Conservation (phyloP, 768 basidiomycete genomes). For the Coprinellus micaceus region DNA sequence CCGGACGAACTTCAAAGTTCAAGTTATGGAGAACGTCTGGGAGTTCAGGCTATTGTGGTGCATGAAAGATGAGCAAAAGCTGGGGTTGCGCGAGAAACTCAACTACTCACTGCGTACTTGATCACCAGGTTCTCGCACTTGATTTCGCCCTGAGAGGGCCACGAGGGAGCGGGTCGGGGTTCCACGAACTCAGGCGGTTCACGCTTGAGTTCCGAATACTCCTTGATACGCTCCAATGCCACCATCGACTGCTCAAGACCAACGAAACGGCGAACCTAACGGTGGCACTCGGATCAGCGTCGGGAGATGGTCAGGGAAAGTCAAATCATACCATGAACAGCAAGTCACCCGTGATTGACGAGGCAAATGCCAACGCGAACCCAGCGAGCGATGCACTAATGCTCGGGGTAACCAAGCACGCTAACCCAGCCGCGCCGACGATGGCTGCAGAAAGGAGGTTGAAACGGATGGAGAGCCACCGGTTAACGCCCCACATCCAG, state of each 20-base stretch:
- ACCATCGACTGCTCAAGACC: constrained; percentile 92
- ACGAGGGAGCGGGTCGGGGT: constrained; percentile 73
- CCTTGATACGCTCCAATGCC: constrained; percentile 85
- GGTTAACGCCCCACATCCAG: constrained; percentile 94
- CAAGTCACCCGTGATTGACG: constrained; percentile 69
- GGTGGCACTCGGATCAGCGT: neutral
- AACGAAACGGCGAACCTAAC: constrained; percentile 72
- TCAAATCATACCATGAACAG: constrained; percentile 62
- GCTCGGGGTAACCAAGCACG: constrained; percentile 62
- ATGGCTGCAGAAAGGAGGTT: constrained; percentile 72
- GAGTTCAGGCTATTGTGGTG: constrained; percentile 65
- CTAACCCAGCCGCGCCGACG: constrained; percentile 66
- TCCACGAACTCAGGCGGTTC: constrained; percentile 86
- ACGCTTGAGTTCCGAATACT: constrained; percentile 74
- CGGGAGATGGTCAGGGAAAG: neutral
- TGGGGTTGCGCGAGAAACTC: no score
- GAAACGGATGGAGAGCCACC: constrained; percentile 89
- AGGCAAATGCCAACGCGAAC: constrained; percentile 82
- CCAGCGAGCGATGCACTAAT: constrained; percentile 83
- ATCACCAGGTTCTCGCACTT: constrained; percentile 73
- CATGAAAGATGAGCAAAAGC: no score
- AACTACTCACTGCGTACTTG: constrained; percentile 69
- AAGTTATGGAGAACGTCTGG: constrained; percentile 81
- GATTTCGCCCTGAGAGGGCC: constrained; percentile 73
- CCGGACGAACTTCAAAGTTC: constrained; percentile 66